Conservation (phyloP, 2,329 filamentous ascomycete genomes). For the Colletotrichum sublineola region DNA sequence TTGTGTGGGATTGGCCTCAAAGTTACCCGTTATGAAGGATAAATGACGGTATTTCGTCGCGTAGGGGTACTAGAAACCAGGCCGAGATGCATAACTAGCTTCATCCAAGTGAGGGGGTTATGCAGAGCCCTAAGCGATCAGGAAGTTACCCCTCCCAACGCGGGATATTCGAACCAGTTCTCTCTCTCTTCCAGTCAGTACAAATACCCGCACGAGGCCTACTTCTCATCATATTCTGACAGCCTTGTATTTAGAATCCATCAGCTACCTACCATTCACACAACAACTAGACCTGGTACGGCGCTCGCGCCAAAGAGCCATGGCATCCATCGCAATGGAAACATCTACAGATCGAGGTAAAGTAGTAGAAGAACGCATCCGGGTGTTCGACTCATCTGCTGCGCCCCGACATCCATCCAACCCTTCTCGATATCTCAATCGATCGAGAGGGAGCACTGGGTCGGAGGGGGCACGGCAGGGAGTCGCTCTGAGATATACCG, state of each 20-base stretch:
- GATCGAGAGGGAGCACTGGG: conserved; percentile 22
- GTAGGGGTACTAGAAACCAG: conserved; percentile 5
- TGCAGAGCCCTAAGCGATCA: conserved; percentile 7
- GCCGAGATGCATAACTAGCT: conserved; percentile 35
- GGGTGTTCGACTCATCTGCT: conserved; percentile 56
- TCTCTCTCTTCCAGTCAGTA: neutral
- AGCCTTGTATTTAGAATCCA: no score
- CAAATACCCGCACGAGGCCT: no score
- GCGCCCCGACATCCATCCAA: conserved; percentile 6
- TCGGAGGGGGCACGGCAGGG: conserved; percentile 44
- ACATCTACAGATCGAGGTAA: conserved; percentile 60
- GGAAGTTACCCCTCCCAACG: conserved; percentile 20
- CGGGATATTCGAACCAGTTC: conserved; percentile 10
- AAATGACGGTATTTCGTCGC: conserved; percentile 13
- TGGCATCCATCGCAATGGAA: conserved; percentile 51
- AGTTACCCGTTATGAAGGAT: neutral
- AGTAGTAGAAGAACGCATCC: conserved; percentile 60
- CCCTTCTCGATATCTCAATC: conserved; percentile 37
- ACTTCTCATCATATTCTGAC: neutral
- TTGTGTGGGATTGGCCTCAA: neutral
- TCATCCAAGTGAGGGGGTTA: conserved; percentile 34
- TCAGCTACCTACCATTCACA: neutral
- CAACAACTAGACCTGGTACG: conserved; percentile 25
- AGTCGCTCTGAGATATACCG: conserved; percentile 80
- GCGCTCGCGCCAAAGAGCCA: conserved; percentile 44